Conservation (phyloP, 352 stramenopile genomes). For the Globisporangium cystogenes region DNA sequence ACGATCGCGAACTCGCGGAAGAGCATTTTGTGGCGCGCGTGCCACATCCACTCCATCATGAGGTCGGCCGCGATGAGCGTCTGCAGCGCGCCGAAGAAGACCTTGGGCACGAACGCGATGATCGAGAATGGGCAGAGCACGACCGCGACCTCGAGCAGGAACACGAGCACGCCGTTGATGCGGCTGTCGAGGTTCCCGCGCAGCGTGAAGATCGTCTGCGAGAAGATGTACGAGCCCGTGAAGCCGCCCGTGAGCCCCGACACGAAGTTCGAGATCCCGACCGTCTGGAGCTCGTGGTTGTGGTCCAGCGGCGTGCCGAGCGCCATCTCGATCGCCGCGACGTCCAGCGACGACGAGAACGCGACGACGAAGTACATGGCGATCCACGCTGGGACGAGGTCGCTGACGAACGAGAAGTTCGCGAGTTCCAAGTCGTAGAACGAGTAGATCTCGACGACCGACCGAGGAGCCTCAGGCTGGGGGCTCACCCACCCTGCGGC, state of each 20-base stretch:
- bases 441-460: conserved; percentile 70
- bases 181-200: conserved; percentile 71
- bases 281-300: conserved; percentile 94
- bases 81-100: conserved; percentile 97
- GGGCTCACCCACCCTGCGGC: conserved; percentile 90
- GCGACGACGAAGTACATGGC: conserved; percentile 98
- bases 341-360: conserved; percentile 96
- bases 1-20: conserved; percentile 91
- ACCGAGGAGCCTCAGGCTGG: conserved; percentile 47
- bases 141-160: conserved; percentile 65
- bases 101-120: conserved; percentile 94
- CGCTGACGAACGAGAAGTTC: conserved; percentile 49
- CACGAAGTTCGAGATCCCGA: conserved; percentile 96
- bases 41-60: conserved; percentile 95
- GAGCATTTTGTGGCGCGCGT: conserved; percentile 84
- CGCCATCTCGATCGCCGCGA: conserved; percentile 97
- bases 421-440: conserved; percentile 72
- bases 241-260: conserved; percentile 96
- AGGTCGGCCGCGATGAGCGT: conserved; percentile 97
- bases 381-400: conserved; percentile 88
- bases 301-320: conserved; percentile 92
- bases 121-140: conserved; percentile 92
- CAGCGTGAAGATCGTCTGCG: conserved; percentile 92
- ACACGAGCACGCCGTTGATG: conserved; percentile 68
- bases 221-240: conserved; percentile 99